Evolutionary conservation across 2,329 filamentous ascomycete species (phyloP).

Genomic region (Trichoderma citrinoviride): DNA sequence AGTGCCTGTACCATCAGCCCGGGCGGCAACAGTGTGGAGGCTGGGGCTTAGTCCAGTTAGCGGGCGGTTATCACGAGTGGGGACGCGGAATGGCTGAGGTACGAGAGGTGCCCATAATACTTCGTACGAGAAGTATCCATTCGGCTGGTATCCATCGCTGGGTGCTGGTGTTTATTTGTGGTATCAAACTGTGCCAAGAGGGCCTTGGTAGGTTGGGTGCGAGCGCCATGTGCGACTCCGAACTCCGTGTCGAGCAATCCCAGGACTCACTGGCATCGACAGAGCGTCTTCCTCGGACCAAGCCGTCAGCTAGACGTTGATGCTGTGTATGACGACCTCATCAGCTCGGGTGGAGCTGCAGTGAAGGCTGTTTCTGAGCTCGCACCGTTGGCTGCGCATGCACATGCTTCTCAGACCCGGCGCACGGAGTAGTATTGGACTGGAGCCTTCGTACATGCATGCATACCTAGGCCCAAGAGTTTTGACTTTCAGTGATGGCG

Average conservation of each 20-base stretch:
- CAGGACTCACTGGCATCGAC: not conserved
- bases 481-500: slow-evolving; percentile 21
- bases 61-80: slow-evolving; percentile 21
- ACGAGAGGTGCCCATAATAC: too few species aligned
- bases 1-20: slow-evolving; percentile 15
- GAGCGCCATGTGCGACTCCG: not conserved
- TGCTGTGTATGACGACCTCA: not conserved
- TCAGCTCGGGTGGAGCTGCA: slow-evolving; percentile 9
- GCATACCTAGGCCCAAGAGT: slow-evolving; percentile 17
- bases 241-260: slow-evolving; percentile 4
- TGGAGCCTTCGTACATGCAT: slow-evolving; percentile 21
- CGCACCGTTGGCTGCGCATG: slow-evolving; percentile 1
- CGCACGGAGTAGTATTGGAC: slow-evolving; percentile 17
- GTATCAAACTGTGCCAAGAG: slow-evolving; percentile 9
- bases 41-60: slow-evolving; percentile 21
- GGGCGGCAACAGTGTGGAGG: slow-evolving; percentile 21
- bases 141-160: slow-evolving; percentile 10
- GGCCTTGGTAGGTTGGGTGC: not conserved
- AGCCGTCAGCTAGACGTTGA: slow-evolving; percentile 1
- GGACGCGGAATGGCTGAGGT: slow-evolving; percentile 2
- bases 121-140: slow-evolving; percentile 12
- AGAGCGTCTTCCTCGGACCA: not conserved
- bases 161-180: slow-evolving; percentile 2
- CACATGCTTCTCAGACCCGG: slow-evolving; percentile 11
- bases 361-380: not conserved